Conservation (phyloP, 331 rosid genomes). For the Stylosanthes scabra region DNA sequence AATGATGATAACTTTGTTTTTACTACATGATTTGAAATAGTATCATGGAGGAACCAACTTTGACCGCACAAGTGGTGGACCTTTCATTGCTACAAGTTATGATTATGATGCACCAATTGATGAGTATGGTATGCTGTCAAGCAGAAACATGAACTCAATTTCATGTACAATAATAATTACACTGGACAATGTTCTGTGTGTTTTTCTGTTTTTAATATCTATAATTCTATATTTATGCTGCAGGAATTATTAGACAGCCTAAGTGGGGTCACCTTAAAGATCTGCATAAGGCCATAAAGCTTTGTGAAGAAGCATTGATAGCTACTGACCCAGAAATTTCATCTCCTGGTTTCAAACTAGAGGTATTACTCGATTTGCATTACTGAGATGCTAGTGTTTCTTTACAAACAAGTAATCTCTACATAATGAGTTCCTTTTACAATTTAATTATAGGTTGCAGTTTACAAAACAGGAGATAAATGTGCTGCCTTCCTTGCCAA, state of each 20-base stretch:
- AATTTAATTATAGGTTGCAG: constrained; percentile 68
- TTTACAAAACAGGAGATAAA: constrained; percentile 72
- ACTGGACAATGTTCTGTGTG: constrained; percentile 1
- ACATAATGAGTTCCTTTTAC: constrained; percentile 10
- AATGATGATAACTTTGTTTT: constrained; percentile 22
- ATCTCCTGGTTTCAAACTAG: constrained; percentile 79
- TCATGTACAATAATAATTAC: background rate
- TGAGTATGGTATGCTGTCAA: constrained; percentile 78
- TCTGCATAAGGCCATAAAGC: constrained; percentile 88
- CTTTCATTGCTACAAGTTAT: constrained; percentile 92
- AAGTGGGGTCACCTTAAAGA: constrained; percentile 99
- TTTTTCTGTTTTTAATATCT: constrained; percentile 2
- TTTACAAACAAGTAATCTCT: background rate
- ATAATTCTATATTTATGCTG: constrained; percentile 36
- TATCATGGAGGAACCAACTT: constrained; percentile 99
- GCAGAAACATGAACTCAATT: too few relatives aligned
- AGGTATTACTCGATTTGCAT: constrained; percentile 54
- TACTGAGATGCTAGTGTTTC: too few relatives aligned
- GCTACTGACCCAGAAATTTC: constrained; percentile 81
- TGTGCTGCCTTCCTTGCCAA: constrained; percentile 97
- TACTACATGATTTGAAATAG: constrained; percentile 55
- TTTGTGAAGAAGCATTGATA: constrained; percentile 79
- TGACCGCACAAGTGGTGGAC: constrained; percentile 87
- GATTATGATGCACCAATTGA: constrained; percentile 99
- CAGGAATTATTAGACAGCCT: constrained; percentile 90